These are phyloP conservation scores for Teratosphaeriaceae sp. DNA, from an alignment of 2,329 filamentous ascomycete genomes.

Conservation along the genomic window DNA sequence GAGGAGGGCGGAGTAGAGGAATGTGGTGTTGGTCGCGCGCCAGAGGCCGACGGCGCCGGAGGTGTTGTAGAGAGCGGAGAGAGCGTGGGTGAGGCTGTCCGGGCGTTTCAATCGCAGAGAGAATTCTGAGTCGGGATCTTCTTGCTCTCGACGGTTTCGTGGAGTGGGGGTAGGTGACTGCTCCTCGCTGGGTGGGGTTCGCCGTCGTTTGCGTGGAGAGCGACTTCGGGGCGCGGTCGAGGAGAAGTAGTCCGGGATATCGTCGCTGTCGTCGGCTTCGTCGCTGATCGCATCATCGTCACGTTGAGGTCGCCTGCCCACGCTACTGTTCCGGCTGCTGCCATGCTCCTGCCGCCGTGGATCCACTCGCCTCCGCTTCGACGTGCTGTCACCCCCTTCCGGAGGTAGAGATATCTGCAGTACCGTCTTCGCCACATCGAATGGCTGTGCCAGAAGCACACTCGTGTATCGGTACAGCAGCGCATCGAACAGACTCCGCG, in stretches of 20 bases:
- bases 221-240: constrained; percentile 54
- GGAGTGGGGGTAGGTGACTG: constrained; percentile 25
- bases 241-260: constrained; percentile 70
- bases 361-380: constrained; percentile 21
- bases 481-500: constrained; percentile 73
- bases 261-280: constrained; percentile 43
- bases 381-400: constrained; percentile 26
- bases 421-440: constrained; percentile 93
- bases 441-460: constrained; percentile 85
- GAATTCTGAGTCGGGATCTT: constrained; percentile 32
- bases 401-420: constrained; percentile 62
- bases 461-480: constrained; percentile 88
- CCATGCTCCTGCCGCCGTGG: constrained; percentile 2
- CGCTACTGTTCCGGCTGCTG: constrained; percentile 5
- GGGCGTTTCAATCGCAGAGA: constrained; percentile 65
- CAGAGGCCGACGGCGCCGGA: constrained; percentile 89
- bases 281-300: constrained; percentile 15
- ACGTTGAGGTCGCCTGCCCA: constrained; percentile 10
- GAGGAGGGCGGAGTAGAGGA: constrained; percentile 80
- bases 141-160: constrained; percentile 17
- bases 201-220: constrained; percentile 35
- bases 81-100: constrained; percentile 77
- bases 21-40: constrained; percentile 89
- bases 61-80: constrained; percentile 81
- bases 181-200: constrained; percentile 22